These are phyloP conservation scores for Penicillium sp. DNA, from an alignment of 2,329 filamentous ascomycete genomes.

Conservation along the genomic window DNA sequence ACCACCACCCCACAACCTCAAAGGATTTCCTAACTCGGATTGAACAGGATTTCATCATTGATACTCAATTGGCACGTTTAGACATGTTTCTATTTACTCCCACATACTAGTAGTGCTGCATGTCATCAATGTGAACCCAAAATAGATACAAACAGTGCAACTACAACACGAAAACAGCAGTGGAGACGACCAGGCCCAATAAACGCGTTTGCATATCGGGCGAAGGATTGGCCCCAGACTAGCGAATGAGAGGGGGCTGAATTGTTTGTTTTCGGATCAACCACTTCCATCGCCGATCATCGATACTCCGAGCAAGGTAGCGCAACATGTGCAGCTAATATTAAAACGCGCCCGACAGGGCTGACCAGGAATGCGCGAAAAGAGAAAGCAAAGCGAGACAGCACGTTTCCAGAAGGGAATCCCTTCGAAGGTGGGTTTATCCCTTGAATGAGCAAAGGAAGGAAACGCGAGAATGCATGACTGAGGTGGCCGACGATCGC, in stretches of 20 bases:
- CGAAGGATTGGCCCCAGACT: neutral
- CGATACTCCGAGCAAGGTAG: neutral
- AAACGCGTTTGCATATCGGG: neutral
- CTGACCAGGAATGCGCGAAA: neutral
- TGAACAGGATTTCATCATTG: too few species aligned
- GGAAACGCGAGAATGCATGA: neutral
- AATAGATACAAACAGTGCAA: too few species aligned
- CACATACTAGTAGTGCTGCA: too few species aligned
- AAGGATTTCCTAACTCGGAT: too few species aligned
- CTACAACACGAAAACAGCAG: neutral
- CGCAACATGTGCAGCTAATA: neutral
- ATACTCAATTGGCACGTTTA: too few species aligned
- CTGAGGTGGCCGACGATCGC: neutral
- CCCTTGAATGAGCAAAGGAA: neutral
- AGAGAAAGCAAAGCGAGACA: neutral
- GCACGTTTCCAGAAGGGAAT: neutral
- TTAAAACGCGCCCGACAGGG: neutral
- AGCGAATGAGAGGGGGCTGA: neutral
- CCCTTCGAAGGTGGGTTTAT: neutral
- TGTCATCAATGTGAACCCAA: too few species aligned
- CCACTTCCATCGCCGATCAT: neutral
- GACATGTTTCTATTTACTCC: too few species aligned
- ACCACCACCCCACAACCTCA: too few species aligned
- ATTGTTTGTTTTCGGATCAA: neutral
- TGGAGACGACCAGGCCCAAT: neutral